Conservation (phyloP, 2,329 filamentous ascomycete genomes). For the Mycosphaerella arachidis region DNA sequence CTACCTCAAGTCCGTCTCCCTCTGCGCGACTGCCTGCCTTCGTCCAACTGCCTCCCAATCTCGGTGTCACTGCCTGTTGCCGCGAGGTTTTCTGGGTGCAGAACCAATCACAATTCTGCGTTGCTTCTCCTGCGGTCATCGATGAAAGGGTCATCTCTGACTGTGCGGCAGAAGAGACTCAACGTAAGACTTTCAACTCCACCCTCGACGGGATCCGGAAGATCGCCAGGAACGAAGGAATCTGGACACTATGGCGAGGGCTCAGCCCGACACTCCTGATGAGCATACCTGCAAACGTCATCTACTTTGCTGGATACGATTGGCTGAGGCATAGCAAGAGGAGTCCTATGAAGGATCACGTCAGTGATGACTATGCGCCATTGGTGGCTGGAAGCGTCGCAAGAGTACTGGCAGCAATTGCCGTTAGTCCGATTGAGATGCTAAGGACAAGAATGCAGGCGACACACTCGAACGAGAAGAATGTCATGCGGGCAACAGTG, state of each 20-base stretch:
- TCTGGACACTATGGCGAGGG: constrained; percentile 83
- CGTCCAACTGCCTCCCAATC: constrained; percentile 70
- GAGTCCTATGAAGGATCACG: constrained; percentile 61
- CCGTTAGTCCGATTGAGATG: constrained; percentile 87
- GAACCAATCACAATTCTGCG: constrained; percentile 74
- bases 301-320: constrained; percentile 98
- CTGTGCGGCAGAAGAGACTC: constrained; percentile 83
- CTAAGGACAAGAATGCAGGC: constrained; percentile 85
- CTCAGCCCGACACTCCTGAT: constrained; percentile 91
- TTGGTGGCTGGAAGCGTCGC: constrained; percentile 75
- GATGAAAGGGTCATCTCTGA: constrained; percentile 49
- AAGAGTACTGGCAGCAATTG: constrained; percentile 72
- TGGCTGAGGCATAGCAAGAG: constrained; percentile 72
- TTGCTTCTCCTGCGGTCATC: constrained; percentile 53
- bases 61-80: constrained; percentile 92
- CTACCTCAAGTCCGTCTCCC: constrained; percentile 58
- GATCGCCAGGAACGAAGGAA: constrained; percentile 88
- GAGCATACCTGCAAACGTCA: constrained; percentile 92
- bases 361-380: constrained; percentile 70
- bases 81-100: constrained; percentile 96
- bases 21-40: constrained; percentile 51
- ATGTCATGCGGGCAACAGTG: constrained; percentile 75
- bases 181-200: constrained; percentile 78
- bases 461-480: constrained; percentile 46
- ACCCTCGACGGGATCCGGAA: constrained; percentile 90